These are phyloP conservation scores for Xeromyces bisporus DNA, from an alignment of 495 filamentous ascomycete genomes.

Conservation along the genomic window DNA sequence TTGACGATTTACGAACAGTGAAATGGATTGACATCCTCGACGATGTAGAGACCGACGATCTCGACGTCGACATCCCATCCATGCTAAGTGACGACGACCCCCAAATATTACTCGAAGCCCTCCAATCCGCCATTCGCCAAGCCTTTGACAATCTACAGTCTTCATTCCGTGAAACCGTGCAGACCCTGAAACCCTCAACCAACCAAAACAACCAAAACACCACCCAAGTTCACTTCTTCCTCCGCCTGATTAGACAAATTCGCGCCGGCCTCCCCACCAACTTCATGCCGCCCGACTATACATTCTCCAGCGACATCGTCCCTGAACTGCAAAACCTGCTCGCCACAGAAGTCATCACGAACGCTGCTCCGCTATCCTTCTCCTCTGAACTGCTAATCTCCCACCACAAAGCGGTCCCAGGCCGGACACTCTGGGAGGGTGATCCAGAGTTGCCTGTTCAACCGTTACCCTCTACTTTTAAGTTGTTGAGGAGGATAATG, in stretches of 20 bases:
- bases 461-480: slow-evolving; percentile 61
- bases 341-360: slow-evolving; percentile 17
- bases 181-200: slow-evolving; percentile 21
- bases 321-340: slow-evolving; percentile 42
- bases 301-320: slow-evolving; percentile 27
- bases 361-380: slow-evolving; percentile 5
- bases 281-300: slow-evolving; percentile 20
- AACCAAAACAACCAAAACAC: slow-evolving; percentile 36
- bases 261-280: slow-evolving; percentile 41
- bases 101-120: slow-evolving; percentile 38
- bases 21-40: slow-evolving; percentile 68
- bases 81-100: slow-evolving; percentile 62
- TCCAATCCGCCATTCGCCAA: slow-evolving; percentile 36
- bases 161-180: slow-evolving; percentile 31
- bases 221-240: slow-evolving; percentile 47
- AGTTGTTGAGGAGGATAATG: slow-evolving; percentile 49
- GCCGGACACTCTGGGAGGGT: slow-evolving; percentile 60
- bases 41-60: slow-evolving; percentile 54
- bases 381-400: not conserved
- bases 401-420: slow-evolving; percentile 12
- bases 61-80: slow-evolving; percentile 41
- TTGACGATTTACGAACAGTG: slow-evolving; percentile 47
- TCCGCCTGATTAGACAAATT: slow-evolving; percentile 64
- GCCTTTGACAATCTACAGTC: slow-evolving; percentile 44
- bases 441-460: slow-evolving; percentile 60